These are phyloP conservation scores for Zoysia pacifica DNA, from an alignment of 176 grass and related monocot species.

Conservation along the genomic window DNA sequence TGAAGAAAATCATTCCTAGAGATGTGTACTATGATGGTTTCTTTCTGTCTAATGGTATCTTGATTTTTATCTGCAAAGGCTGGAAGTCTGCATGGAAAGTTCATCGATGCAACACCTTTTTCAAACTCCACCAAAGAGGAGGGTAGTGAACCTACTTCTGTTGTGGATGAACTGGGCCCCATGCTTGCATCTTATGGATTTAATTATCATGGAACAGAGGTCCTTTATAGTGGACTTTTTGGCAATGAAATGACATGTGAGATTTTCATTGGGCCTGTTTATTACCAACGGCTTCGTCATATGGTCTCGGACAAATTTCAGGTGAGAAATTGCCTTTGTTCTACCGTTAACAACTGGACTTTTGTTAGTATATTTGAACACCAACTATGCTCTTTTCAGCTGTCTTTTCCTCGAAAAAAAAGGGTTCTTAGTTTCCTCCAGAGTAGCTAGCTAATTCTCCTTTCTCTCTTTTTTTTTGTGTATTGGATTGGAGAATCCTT, in stretches of 20 bases:
- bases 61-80: constrained; percentile 51
- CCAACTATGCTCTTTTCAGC: neutral
- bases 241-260: constrained; percentile 74
- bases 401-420: neutral
- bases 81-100: constrained; percentile 88
- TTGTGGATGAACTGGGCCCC: constrained; percentile 80
- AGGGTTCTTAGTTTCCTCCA: neutral
- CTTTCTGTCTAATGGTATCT: neutral
- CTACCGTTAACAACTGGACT: neutral
- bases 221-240: constrained; percentile 86
- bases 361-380: neutral
- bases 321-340: constrained; percentile 41
- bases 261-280: constrained; percentile 97
- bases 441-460: neutral
- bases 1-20: constrained; percentile 2
- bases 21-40: neutral
- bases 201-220: constrained; percentile 82
- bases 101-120: constrained; percentile 89
- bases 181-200: constrained; percentile 79
- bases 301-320: constrained; percentile 99
- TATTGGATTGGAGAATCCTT: neutral
- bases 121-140: constrained; percentile 56
- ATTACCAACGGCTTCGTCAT: constrained; percentile 96
- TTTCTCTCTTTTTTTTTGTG: neutral
- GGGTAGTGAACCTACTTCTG: constrained; percentile 40